These are phyloP conservation scores for Hypoxylon rickii DNA, from an alignment of 495 filamentous ascomycete species.

Conservation along the genomic window DNA sequence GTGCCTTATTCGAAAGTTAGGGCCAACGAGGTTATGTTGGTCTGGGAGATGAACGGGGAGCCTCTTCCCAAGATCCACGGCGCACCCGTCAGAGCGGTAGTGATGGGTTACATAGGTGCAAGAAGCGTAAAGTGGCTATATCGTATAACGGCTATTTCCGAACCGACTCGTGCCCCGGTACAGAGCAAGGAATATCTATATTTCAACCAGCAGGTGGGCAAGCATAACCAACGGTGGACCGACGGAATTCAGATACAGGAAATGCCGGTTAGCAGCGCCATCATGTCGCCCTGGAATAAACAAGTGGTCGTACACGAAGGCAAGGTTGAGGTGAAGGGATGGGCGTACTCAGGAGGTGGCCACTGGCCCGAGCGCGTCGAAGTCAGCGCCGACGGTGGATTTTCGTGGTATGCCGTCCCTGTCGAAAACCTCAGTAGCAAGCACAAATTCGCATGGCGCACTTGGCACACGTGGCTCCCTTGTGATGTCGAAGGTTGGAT, in stretches of 20 bases:
- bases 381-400: conserved; percentile 60
- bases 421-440: conserved; percentile 56
- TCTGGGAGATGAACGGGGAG: conserved; percentile 73
- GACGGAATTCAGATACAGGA: conserved; percentile 66
- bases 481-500: conserved; percentile 64
- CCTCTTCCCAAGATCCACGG: conserved; percentile 69
- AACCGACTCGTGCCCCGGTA: conserved; percentile 47
- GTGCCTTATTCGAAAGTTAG: conserved; percentile 69
- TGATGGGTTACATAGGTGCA: conserved; percentile 67
- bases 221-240: conserved; percentile 58
- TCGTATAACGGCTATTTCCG: conserved; percentile 53
- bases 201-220: conserved; percentile 62
- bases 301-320: conserved; percentile 60
- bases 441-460: conserved; percentile 59
- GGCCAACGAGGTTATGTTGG: conserved; percentile 66
- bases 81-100: conserved; percentile 63
- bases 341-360: conserved; percentile 65
- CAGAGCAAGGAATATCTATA: conserved; percentile 63
- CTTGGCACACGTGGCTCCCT: conserved; percentile 58
- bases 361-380: conserved; percentile 63
- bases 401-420: conserved; percentile 62
- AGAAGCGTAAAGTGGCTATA: conserved; percentile 63
- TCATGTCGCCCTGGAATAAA: conserved; percentile 59
- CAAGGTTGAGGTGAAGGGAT: conserved; percentile 55
- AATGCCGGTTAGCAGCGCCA: conserved; percentile 65